A percentile compares a stretch with the other conserved stretches of the same genome.
Conservation (phyloP, 2,329 filamentous ascomycete genomes). For the Pseudogymnoascus verrucosus region DNA sequence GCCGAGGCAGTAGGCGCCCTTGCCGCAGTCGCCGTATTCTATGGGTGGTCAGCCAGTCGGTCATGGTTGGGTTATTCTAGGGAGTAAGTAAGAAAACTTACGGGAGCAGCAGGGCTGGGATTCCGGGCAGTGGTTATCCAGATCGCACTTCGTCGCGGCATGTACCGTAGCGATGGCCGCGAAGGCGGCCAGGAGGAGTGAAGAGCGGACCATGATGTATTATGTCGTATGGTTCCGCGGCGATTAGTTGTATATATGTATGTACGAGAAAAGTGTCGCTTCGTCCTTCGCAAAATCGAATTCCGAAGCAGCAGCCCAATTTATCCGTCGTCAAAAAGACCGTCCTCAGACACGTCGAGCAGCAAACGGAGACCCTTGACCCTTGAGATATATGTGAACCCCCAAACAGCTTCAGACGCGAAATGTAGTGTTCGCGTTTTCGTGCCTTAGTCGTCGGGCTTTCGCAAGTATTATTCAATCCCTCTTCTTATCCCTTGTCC, state of each 20-base stretch:
- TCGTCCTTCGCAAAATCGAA: not conserved
- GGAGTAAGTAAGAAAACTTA: slow-evolving; percentile 42
- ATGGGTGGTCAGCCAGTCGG: slow-evolving; percentile 11
- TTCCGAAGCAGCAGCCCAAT: not conserved
- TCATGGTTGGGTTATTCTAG: not conserved
- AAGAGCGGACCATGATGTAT: slow-evolving; percentile 28
- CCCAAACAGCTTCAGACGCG: not conserved
- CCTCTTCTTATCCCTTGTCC: not conserved
- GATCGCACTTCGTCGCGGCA: slow-evolving; percentile 34
- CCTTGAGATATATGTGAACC: not conserved
- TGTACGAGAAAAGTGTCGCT: not conserved
- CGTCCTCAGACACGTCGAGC: not conserved
- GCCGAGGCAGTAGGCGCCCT: slow-evolving; percentile 90
- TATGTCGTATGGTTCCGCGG: slow-evolving; percentile 15
- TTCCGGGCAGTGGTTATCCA: slow-evolving; percentile 57
- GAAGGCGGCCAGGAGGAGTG: slow-evolving; percentile 19
- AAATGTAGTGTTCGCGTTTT: not conserved
- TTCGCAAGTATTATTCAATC: not conserved
- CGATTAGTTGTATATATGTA: not conserved
- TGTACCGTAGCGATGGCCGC: slow-evolving; percentile 20
- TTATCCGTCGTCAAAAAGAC: not conserved
- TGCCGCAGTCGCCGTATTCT: slow-evolving; percentile 92
- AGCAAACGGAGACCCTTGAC: not conserved
- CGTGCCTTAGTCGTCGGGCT: not conserved
- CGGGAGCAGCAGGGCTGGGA: slow-evolving; percentile 71